A percentile compares a stretch with the other conserved stretches of the same genome.
phyloP scores from a whole-genome alignment of 2,329 filamentous ascomycete genomes.

The Colletotrichum destructivum region DNA sequence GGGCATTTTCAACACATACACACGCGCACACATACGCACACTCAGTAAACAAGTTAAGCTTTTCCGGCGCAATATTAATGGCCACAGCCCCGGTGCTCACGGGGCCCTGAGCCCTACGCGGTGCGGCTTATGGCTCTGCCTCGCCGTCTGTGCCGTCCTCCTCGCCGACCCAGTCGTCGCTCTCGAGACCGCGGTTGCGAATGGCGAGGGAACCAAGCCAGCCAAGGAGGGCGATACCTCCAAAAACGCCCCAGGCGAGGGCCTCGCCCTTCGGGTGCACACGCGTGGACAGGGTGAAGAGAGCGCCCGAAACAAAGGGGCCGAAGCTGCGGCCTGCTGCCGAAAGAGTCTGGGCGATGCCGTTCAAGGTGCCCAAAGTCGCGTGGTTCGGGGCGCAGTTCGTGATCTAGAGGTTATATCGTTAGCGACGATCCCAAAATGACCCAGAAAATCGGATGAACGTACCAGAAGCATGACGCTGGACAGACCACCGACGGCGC shows the following conservation, averaged over 20 bases:
- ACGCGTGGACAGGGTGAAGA: conserved; percentile 85
- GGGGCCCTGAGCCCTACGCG: neutral
- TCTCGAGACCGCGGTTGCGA: conserved; percentile 73
- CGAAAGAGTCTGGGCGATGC: conserved; percentile 92
- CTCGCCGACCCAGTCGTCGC: conserved; percentile 66
- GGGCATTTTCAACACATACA: conserved; percentile 5
- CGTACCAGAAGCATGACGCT: conserved; percentile 88
- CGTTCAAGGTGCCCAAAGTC: conserved; percentile 91
- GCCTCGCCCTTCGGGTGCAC: conserved; percentile 86
- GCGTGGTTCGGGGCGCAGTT: conserved; percentile 91
- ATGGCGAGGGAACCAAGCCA: conserved; percentile 87
- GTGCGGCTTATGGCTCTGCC: conserved; percentile 33
- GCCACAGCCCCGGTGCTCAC: neutral
- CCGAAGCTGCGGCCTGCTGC: conserved; percentile 91
- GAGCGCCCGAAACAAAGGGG: conserved; percentile 87
- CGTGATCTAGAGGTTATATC: conserved; percentile 75
- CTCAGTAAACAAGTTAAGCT: conserved; percentile 10
- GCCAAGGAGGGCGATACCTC: conserved; percentile 83
- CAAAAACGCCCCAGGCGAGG: conserved; percentile 90
- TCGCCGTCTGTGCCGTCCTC: conserved; percentile 49
- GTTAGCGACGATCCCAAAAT: neutral
- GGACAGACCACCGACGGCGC: conserved; percentile 89
- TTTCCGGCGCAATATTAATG: neutral
- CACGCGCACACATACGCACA: conserved; percentile 11
- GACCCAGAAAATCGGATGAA: conserved; percentile 38